Percentiles rank a stretch among this genome's conserved stretches.
Evolutionary conservation across 1,139 yeast genomes (phyloP).

Genomic region (Arxiozyma bovina): DNA sequence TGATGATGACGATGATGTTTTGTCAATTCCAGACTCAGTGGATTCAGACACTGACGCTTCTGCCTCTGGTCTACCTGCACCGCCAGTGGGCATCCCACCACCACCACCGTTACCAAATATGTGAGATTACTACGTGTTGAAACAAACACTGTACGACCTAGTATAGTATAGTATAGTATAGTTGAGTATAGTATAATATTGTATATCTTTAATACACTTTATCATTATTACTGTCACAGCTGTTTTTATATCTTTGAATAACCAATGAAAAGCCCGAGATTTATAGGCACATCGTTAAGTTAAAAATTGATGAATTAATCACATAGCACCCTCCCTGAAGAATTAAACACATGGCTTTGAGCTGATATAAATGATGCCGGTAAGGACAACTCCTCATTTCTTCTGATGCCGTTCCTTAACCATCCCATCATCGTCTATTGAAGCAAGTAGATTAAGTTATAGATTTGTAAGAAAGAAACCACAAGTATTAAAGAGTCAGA

Average conservation of each 20-base stretch:
- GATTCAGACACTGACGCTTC: conserved; percentile 26
- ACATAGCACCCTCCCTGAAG: not conserved
- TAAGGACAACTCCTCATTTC: not conserved
- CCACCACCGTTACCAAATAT: conserved; percentile 27
- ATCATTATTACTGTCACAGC: not conserved
- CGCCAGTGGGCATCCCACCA: conserved; percentile 26
- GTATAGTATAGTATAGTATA: not conserved
- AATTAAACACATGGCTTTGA: too few relatives aligned
- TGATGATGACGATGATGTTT: conserved; percentile 26
- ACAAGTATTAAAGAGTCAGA: too few relatives aligned
- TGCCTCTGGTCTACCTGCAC: conserved; percentile 3
- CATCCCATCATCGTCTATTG: not conserved
- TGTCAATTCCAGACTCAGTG: conserved; percentile 33
- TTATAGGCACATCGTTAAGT: not conserved
- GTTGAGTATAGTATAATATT: not conserved
- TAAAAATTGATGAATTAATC: too few relatives aligned
- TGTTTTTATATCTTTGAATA: not conserved
- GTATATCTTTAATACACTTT: not conserved
- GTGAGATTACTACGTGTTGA: not conserved
- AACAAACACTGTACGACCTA: not conserved
- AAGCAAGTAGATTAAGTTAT: too few relatives aligned
- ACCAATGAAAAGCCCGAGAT: conserved; percentile 1
- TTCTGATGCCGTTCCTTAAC: not conserved
- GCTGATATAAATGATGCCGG: not conserved
- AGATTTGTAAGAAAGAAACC: not conserved